Conservation (phyloP, 495 filamentous ascomycete species). For the Amniculicola lignicola region DNA sequence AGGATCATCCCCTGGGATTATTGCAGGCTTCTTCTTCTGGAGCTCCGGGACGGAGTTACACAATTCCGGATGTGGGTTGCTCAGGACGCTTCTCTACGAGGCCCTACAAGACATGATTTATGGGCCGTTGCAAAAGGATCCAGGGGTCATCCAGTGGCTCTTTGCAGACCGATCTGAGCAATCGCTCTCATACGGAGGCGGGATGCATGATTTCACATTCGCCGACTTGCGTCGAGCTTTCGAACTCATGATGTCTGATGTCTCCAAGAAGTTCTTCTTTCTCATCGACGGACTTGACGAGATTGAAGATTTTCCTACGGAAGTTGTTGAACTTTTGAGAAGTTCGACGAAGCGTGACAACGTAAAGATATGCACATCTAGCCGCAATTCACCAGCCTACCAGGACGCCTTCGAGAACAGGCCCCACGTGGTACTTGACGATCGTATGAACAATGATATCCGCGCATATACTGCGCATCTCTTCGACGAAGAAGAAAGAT, state of each 20-base stretch:
- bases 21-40: constrained; percentile 25
- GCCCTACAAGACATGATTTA: constrained; percentile 21
- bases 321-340: constrained; percentile 6
- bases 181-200: constrained; percentile 8
- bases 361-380: constrained; percentile 19
- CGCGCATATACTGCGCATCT: not conserved
- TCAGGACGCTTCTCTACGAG: constrained; percentile 20
- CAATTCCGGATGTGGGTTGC: constrained; percentile 4
- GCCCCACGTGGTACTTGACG: constrained; percentile 5
- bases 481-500: not conserved
- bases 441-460: constrained; percentile 1
- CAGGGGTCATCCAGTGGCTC: constrained; percentile 1
- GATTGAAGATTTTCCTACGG: not conserved
- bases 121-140: constrained; percentile 9
- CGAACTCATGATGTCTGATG: constrained; percentile 11
- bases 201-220: not conserved
- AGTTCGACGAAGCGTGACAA: not conserved
- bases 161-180: constrained; percentile 12
- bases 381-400: constrained; percentile 10
- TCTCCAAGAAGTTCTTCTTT: constrained; percentile 18
- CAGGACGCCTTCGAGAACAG: constrained; percentile 7
- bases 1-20: not conserved
- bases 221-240: constrained; percentile 4
- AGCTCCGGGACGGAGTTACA: constrained; percentile 14
- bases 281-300: constrained; percentile 25